These are phyloP conservation scores for Heliocybe sulcata DNA, from an alignment of 1,284 basidiomycete genomes.

Conservation along the genomic window DNA sequence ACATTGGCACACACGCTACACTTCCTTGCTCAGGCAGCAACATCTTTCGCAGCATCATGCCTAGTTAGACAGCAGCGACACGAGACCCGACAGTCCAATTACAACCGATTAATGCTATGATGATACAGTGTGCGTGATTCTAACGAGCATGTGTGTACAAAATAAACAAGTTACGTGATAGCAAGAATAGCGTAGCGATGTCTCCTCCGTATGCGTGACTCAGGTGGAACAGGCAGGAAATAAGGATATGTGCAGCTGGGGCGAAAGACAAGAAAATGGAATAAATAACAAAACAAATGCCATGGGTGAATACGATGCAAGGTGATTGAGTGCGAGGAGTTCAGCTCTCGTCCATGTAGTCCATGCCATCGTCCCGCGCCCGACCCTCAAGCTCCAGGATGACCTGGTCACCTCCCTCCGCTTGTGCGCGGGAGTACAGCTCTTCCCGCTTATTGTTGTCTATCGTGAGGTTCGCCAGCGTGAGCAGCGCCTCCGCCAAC, in stretches of 20 bases:
- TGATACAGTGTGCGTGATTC: constrained; percentile 2
- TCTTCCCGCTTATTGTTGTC: constrained; percentile 41
- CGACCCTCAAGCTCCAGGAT: constrained; percentile 12
- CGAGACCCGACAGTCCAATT: background rate
- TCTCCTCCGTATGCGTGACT: background rate
- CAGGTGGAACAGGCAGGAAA: background rate
- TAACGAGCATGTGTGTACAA: background rate
- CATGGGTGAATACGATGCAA: background rate
- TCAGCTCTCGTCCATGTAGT: constrained; percentile 13
- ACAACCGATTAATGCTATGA: constrained; percentile 1
- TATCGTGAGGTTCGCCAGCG: constrained; percentile 46
- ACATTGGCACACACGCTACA: background rate
- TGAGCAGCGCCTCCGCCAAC: constrained; percentile 47
- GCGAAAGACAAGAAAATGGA: background rate
- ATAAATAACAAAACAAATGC: constrained; percentile 1
- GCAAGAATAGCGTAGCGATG: background rate
- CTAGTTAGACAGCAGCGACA: background rate
- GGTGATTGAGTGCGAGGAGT: background rate
- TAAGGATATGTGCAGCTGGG: background rate
- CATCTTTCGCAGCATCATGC: no score
- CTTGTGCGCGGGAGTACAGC: constrained; percentile 39
- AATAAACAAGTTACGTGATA: background rate
- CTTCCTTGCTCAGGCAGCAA: background rate
- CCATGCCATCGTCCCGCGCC: background rate
- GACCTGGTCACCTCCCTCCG: constrained; percentile 34